Evolutionary conservation across 2,329 filamentous ascomycete species (phyloP).

Genomic region (Ascochyta viciae-villosae): DNA sequence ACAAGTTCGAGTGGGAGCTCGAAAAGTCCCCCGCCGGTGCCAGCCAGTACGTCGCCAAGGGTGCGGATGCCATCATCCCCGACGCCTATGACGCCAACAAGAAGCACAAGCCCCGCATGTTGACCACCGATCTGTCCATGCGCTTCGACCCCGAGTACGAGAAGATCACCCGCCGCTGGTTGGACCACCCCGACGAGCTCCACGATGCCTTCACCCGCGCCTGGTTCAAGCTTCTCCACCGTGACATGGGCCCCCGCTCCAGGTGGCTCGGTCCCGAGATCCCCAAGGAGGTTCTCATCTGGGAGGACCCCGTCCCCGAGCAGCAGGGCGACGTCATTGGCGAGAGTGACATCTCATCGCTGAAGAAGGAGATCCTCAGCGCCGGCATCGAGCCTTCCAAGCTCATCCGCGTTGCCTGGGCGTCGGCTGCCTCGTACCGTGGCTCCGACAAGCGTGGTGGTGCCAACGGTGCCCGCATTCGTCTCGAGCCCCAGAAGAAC

Average conservation of each 20-base stretch:
- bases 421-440: constrained; percentile 47
- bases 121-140: constrained; percentile 77
- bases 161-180: constrained; percentile 76
- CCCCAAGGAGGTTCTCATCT: constrained; percentile 71
- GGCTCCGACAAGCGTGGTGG: constrained; percentile 81
- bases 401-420: constrained; percentile 62
- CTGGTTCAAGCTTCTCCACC: constrained; percentile 86
- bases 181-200: constrained; percentile 72
- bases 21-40: constrained; percentile 78
- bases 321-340: constrained; percentile 65
- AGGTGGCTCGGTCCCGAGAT: constrained; percentile 79
- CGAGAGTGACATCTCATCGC: constrained; percentile 65
- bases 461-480: constrained; percentile 80
- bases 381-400: constrained; percentile 66
- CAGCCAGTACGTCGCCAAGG: constrained; percentile 79
- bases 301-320: constrained; percentile 76
- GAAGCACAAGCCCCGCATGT: constrained; percentile 78
- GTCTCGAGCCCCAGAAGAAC: constrained; percentile 72
- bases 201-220: constrained; percentile 73
- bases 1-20: constrained; percentile 79
- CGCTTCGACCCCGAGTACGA: constrained; percentile 75
- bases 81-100: constrained; percentile 73
- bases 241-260: constrained; percentile 75
- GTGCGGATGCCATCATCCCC: constrained; percentile 70
- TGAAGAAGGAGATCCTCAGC: constrained; percentile 74